Conservation (phyloP, 1,284 basidiomycete genomes). For the Moesziomyces aphidis region DNA sequence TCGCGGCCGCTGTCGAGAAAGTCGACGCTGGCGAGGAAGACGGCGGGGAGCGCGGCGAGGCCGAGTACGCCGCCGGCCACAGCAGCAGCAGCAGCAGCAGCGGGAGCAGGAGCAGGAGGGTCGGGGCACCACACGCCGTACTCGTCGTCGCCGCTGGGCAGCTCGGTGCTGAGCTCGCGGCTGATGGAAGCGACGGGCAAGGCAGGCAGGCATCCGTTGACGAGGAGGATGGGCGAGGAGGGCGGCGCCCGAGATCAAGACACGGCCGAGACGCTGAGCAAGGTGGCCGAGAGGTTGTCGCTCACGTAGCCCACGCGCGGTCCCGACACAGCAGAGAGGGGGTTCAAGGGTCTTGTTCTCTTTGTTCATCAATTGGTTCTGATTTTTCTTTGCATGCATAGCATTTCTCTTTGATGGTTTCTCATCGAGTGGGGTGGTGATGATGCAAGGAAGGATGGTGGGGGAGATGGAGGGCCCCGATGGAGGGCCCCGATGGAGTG, state of each 20-base stretch:
- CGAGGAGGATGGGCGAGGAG: constrained; percentile 17
- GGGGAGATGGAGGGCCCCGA: too few relatives aligned
- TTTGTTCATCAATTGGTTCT: constrained; percentile 1
- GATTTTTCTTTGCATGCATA: constrained; percentile 3
- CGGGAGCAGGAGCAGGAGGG: neutral
- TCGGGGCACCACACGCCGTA: constrained; percentile 41
- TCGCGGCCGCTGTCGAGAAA: constrained; percentile 42
- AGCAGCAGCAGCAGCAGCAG: neutral
- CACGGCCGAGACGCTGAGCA: constrained; percentile 42
- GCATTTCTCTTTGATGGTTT: too few relatives aligned
- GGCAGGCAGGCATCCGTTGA: constrained; percentile 13
- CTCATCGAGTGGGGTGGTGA: too few relatives aligned
- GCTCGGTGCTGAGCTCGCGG: constrained; percentile 31
- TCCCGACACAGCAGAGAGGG: too few relatives aligned
- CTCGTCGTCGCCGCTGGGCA: constrained; percentile 43
- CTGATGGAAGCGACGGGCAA: constrained; percentile 27
- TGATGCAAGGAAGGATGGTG: too few relatives aligned
- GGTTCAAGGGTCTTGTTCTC: neutral
- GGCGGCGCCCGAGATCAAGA: constrained; percentile 27
- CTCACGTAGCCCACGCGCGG: constrained; percentile 10
- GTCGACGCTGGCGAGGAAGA: constrained; percentile 33
- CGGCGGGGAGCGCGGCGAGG: constrained; percentile 13
- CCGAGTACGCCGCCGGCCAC: constrained; percentile 25
- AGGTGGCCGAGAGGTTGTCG: constrained; percentile 35
- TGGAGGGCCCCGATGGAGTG: too few relatives aligned